Evolutionary conservation across 208 protist species (phyloP), one percentile per base, ranked within the genome.

Genomic region (Leishmania braziliensis): DNA sequence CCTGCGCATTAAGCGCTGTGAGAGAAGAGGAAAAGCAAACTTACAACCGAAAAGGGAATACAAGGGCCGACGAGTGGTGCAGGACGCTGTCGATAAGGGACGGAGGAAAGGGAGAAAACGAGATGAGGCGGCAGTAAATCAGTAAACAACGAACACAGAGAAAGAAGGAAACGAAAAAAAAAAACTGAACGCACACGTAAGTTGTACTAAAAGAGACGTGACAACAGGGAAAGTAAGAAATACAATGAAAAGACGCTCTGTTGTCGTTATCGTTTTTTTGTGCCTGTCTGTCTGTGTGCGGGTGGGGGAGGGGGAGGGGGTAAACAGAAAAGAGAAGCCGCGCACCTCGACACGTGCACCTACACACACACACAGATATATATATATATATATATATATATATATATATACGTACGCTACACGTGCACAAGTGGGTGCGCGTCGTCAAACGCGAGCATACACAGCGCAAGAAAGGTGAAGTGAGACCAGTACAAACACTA

Each of bases 151-250:
- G n/a, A 62, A 62, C 62, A 39, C 46, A 77, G 69, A 74, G 23
- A 54, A 29, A 23, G 6, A 53, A 26, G 16, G 69, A 33, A 12
- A 46, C 26, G 9, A 33, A 48, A 65, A 51, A 12, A 50, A 53
- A 9, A 46, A 50, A 65, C 46, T 39, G 6, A 77, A 46, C 8
- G 46, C 5, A 50, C 9, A 71, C 18, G 33, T 18, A 58, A 53
- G 33, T 56, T n/a, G 56, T 23, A 79, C 36, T 39, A 20, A 26
- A 78, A 53, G 77, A 65, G 58, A 68, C n/a, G 72, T 62, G 16
- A 4, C 23, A 39, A 39, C 36, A 39, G 36, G 36, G 36, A 39
- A 39, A 39, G 36, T 2, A 39, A 39, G 36, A 39, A 39, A 39
- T 39, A 39, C 36, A 39, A 39, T 39, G 36, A 39, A 39, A 39